Base-by-base conservation (phyloP, 768 basidiomycete genomes). In the Lentinula boryana region DNA sequence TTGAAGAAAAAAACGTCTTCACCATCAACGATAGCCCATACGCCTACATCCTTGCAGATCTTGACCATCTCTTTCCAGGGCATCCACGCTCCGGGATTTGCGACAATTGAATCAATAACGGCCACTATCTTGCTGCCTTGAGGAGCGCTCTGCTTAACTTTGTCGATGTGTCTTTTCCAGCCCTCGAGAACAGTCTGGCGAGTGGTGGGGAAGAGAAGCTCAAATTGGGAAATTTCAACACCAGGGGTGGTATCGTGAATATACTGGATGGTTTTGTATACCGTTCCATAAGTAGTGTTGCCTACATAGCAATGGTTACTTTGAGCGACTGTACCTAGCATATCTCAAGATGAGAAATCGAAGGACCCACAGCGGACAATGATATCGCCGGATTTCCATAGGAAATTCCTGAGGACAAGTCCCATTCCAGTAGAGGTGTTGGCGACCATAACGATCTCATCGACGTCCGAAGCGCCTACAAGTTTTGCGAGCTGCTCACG, bases 361-460 rank as follows among this genome's bases (percentile, higher is more conserved):
- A 13, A 31, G 31, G 23, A 76, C 81, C 49, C 66, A 89, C 88
- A 82, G 15, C 71, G 75, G 46, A 92, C 72, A 56, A 94, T 77
- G 10, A 88, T 72, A 70, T 94, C 91, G 0, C 81, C 84, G 52
- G 81, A 68, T 36, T 80, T 74, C 88, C 87, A 91, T 43, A 80
- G 73, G 35, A 93, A 75, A 61, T 92, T 91, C 49, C 79, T 74
- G 35, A 91, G 68, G 54, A 93, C 74, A 8, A 84, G 88, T 64
- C 85, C 84, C 36, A 93, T 64, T 2, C 83, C 88, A 63, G 81
- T 77, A 0, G 85, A 85, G 0, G 88, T 80, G 64, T 89, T 90
- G 0, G 79, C 70, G 0, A 86, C 80, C 9, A 84, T 70, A 18
- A 87, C 83, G 21, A 81, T 74, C 65, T 88, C 87, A 51, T 86